These are phyloP conservation scores for Cercospora berteroae DNA, from an alignment of 2,329 filamentous ascomycete genomes.

Conservation along the genomic window DNA sequence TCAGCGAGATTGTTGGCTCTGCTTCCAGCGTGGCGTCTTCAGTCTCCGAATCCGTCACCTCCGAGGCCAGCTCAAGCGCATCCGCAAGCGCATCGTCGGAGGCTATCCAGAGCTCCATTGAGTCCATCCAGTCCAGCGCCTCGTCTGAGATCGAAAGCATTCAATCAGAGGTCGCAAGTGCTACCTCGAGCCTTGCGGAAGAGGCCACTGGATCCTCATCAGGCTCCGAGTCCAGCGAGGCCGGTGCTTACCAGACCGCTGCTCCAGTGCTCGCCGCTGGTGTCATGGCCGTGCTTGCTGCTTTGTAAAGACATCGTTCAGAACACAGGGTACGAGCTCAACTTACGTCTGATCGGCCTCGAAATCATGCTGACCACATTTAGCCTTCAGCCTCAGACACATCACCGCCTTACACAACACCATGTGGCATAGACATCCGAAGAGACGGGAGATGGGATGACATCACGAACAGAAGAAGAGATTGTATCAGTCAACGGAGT, in stretches of 20 bases:
- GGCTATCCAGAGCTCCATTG: constrained; percentile 1
- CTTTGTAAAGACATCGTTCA: background rate
- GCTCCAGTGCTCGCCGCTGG: constrained; percentile 6
- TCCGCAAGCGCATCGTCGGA: background rate
- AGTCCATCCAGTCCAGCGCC: background rate
- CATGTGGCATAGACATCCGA: background rate
- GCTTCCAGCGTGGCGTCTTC: background rate
- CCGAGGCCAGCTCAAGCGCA: background rate
- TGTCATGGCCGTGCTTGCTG: constrained; percentile 7
- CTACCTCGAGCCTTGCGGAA: background rate
- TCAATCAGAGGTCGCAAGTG: background rate
- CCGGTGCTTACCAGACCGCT: constrained; percentile 5
- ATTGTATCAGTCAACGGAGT: background rate
- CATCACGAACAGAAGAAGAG: background rate
- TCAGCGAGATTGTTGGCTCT: background rate
- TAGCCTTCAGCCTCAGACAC: background rate
- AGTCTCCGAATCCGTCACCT: background rate
- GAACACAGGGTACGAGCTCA: background rate
- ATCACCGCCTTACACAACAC: background rate
- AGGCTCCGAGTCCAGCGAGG: background rate
- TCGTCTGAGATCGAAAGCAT: background rate
- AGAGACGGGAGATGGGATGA: background rate
- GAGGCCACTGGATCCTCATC: background rate
- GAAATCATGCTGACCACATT: background rate
- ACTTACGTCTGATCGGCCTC: background rate